Percentiles rank a stretch among this genome's conserved stretches.
These are phyloP conservation scores for Takakia lepidozioides DNA, from an alignment of 225 moss, liverwort and hornwort species.

Conservation along the genomic window DNA sequence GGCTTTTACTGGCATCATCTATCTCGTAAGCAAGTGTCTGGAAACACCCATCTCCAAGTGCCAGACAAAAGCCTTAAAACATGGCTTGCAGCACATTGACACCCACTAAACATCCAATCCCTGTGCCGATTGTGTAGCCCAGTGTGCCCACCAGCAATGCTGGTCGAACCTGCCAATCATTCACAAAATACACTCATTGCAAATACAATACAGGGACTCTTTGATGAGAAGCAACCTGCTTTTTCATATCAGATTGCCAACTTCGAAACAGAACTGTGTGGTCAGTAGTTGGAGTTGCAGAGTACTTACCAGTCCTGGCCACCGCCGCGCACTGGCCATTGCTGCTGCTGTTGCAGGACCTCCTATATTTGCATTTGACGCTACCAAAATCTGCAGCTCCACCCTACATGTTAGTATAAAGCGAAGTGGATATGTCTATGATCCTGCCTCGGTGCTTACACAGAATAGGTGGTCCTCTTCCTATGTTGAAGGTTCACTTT, in stretches of 20 bases:
- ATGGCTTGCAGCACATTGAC: slow-evolving; percentile 57
- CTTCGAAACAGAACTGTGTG: background rate
- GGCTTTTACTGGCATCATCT: too few species aligned
- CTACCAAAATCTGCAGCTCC: slow-evolving; percentile 45
- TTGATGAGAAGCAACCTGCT: background rate
- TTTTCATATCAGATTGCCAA: too few species aligned
- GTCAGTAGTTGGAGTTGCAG: background rate
- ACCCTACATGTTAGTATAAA: too few species aligned
- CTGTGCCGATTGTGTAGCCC: slow-evolving; percentile 86
- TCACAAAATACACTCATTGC: background rate
- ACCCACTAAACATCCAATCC: slow-evolving; percentile 72
- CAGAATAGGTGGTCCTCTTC: too few species aligned
- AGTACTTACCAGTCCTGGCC: slow-evolving; percentile 66
- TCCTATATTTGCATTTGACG: slow-evolving; percentile 94
- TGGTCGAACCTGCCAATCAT: slow-evolving; percentile 55
- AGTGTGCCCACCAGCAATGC: slow-evolving; percentile 91
- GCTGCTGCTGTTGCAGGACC: slow-evolving; percentile 96
- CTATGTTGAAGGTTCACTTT: too few species aligned
- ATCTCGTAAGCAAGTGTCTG: too few species aligned
- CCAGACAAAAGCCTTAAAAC: too few species aligned
- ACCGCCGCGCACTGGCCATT: slow-evolving; percentile 84
- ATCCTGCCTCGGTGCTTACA: too few species aligned
- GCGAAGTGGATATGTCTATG: too few species aligned
- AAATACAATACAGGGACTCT: background rate
- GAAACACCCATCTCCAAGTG: too few species aligned